Base-by-base conservation (phyloP, 108 stramenopile species). In the Nitzschia sp. region DNA sequence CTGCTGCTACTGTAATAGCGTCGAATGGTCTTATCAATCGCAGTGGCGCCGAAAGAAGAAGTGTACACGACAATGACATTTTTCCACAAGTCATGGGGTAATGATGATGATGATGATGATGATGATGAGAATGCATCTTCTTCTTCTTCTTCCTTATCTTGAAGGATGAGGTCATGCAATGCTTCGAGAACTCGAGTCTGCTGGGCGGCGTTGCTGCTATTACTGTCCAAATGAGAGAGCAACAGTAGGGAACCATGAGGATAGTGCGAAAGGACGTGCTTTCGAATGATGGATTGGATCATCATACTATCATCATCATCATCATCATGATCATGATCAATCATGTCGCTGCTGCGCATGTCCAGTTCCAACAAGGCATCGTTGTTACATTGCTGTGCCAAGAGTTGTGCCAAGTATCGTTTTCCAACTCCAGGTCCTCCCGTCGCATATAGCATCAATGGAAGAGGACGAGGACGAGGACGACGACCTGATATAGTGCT, bases 351-450 rank as follows among this genome's bases (percentile, higher is more conserved):
- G 38, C 38, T 57, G 55, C n/a, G 5, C 8, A 57, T 4, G 48
- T 50, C 48, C 4, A 50, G 8, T 50, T 50, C 48, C 19, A 50
- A 21, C 19, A 50, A 50, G 19, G 17, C 21, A 50, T 41, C 23
- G 6, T 25, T 21, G 19, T 17, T 17, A 30, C 55, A 58, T 36
- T 53, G 38, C 19, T 64, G 32, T 11, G 56, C 27, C n/a, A 74
- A 35, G 6, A 33, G 25, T n/a, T 50, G 33, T 15, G 65, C 73
- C 34, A 74, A 15, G 17, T 27, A 38, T 66, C 45, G 64, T 45
- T 74, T 74, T n/a, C 73, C 73, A 2, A 66, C 65, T 8, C 36
- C 31, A 31, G 54, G 56, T 3, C 73, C 73, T 26, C 73, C 73
- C 34, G 45, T 34, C 22, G 50, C 65, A 34, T 63, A 74, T 5